These are phyloP conservation scores for Infundibulicybe gibba DNA, from an alignment of 768 basidiomycete genomes.

Conservation along the genomic window DNA sequence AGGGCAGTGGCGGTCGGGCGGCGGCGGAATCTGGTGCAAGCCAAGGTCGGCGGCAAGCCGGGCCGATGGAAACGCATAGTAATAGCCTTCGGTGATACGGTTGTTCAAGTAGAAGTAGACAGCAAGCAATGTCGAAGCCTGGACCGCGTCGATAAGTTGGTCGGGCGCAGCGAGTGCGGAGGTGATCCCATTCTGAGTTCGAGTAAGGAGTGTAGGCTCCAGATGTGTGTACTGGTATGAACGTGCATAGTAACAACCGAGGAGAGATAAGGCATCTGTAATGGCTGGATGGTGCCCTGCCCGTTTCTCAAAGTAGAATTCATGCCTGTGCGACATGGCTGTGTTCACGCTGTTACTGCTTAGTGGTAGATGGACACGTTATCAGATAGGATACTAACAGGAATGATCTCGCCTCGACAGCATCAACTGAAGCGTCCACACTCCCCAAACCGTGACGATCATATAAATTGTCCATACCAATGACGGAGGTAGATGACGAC, in stretches of 20 bases:
- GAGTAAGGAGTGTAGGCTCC: constrained; percentile 45
- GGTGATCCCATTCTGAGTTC: constrained; percentile 47
- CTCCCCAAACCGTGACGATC: too few relatives aligned
- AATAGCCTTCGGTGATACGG: constrained; percentile 55
- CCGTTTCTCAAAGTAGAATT: constrained; percentile 14
- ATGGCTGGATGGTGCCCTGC: constrained; percentile 51
- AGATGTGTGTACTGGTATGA: constrained; percentile 35
- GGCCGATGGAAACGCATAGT: constrained; percentile 56
- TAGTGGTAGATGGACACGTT: too few relatives aligned
- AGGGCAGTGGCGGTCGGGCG: constrained; percentile 26
- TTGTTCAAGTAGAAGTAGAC: constrained; percentile 58
- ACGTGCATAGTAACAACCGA: constrained; percentile 53
- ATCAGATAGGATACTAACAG: too few relatives aligned
- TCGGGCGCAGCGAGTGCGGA: constrained; percentile 52
- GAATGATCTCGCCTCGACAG: too few relatives aligned
- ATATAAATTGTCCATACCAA: too few relatives aligned
- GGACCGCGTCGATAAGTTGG: constrained; percentile 54
- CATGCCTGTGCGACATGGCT: constrained; percentile 31
- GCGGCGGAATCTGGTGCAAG: constrained; percentile 46
- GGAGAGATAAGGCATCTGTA: constrained; percentile 57
- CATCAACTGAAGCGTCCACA: too few relatives aligned
- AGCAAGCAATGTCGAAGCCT: constrained; percentile 57
- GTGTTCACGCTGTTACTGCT: constrained; percentile 26
- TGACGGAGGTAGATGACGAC: too few relatives aligned
- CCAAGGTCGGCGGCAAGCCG: constrained; percentile 61